Evolutionary conservation across 2,329 filamentous ascomycete species (phyloP).

Genomic region (Stagonosporopsis cucurbitacearum): DNA sequence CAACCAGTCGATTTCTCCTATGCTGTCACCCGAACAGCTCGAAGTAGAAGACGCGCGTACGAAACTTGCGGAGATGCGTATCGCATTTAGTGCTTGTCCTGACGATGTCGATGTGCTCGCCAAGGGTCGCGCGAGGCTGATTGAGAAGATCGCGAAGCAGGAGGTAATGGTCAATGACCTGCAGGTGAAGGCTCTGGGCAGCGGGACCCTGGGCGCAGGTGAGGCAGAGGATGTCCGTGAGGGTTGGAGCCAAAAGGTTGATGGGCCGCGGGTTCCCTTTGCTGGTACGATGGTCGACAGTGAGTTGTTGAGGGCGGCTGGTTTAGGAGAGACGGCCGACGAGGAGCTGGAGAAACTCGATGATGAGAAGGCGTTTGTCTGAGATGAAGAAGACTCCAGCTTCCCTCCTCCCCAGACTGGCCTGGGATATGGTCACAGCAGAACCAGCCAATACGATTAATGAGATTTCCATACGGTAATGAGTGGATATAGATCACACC

Average conservation of each 20-base stretch:
- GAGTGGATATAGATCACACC: slow-evolving; percentile 18
- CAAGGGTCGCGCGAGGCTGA: slow-evolving; percentile 28
- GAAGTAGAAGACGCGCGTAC: slow-evolving; percentile 23
- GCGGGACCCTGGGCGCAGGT: slow-evolving; percentile 23
- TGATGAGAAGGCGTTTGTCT: slow-evolving; percentile 8
- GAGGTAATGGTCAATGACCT: slow-evolving; percentile 25
- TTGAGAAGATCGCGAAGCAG: slow-evolving; percentile 26
- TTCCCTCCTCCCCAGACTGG: too few species aligned
- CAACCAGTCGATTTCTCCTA: slow-evolving; percentile 7
- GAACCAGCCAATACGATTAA: background rate
- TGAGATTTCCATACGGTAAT: background rate
- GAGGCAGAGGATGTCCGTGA: slow-evolving; percentile 24
- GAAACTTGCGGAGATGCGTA: slow-evolving; percentile 23
- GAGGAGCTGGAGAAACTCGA: slow-evolving; percentile 26
- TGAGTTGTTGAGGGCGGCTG: slow-evolving; percentile 39
- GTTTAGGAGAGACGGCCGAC: slow-evolving; percentile 30
- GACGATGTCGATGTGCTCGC: slow-evolving; percentile 19
- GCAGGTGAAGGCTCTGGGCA: slow-evolving; percentile 23
- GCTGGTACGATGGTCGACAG: slow-evolving; percentile 42
- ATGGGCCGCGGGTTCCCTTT: slow-evolving; percentile 35
- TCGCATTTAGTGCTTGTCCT: slow-evolving; percentile 29
- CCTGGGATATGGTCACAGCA: background rate
- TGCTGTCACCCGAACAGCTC: slow-evolving; percentile 29
- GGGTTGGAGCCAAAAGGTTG: slow-evolving; percentile 27
- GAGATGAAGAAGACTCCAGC: background rate